These are phyloP conservation scores for Penium margaritaceum DNA, from an alignment of 139 green algal genomes.

Conservation along the genomic window DNA sequence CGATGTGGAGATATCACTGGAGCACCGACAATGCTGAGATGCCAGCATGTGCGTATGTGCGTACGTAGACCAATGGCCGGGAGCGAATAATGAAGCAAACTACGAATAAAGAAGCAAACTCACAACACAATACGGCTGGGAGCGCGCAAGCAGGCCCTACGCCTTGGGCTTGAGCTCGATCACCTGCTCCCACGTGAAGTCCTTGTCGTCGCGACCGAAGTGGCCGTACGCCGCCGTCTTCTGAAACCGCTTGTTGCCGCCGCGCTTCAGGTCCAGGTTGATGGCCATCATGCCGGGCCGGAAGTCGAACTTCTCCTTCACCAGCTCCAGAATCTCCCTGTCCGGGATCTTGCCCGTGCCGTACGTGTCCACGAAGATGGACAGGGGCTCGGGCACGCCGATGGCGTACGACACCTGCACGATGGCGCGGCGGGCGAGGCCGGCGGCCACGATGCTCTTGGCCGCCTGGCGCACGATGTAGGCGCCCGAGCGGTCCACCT, in stretches of 20 bases:
- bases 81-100: no score
- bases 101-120: no score
- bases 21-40: no score
- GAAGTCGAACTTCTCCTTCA: slow-evolving; percentile 94
- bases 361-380: slow-evolving; percentile 94
- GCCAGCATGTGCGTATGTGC: no score
- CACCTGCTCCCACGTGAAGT: slow-evolving; percentile 93
- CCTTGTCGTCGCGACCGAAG: slow-evolving; percentile 83
- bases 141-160: no score
- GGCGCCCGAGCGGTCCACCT: slow-evolving; percentile 86
- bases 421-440: slow-evolving; percentile 73
- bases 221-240: slow-evolving; percentile 93
- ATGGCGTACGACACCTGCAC: slow-evolving; percentile 82
- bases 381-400: slow-evolving; percentile 90
- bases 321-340: slow-evolving; percentile 73
- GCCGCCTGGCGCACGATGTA: slow-evolving; percentile 96
- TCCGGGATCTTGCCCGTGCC: slow-evolving; percentile 85
- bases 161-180: slow-evolving; percentile 49
- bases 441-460: slow-evolving; percentile 88
- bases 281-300: slow-evolving; percentile 80
- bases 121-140: no score
- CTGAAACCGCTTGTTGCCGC: slow-evolving; percentile 86
- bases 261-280: slow-evolving; percentile 84
- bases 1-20: no score
- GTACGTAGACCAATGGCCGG: no score